Evolutionary conservation across 306 rosid genomes (phyloP), one percentile per base, ranked within the genome.

Genomic region (Pachyrhizus erosus): DNA sequence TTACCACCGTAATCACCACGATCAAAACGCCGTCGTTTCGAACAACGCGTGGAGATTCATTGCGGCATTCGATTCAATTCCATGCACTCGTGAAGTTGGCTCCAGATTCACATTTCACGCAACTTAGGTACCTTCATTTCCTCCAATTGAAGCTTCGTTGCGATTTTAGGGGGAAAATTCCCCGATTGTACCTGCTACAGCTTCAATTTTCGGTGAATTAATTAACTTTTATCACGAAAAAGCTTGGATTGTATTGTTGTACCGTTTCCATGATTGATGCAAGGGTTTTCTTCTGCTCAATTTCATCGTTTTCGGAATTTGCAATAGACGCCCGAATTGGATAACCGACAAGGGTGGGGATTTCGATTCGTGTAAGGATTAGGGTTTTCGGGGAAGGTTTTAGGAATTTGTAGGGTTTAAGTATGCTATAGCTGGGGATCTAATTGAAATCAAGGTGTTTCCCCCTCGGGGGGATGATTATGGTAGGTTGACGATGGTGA

Each of bases 401-500:
- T 73, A 70, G 83, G 82, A 60, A 83, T 77, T 77, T 78, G 9
- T 61, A 72, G 84, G 85, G 87, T 88, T 87, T 82, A 61, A 82
- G 83, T 42, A 72, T 67, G 87, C 54, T 81, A 24, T 72, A 77
- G 78, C 33, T 67, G 55, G 74, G 78, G 77, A 75, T 85, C 67
- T 51, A 46, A 78, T 84, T 67, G 55, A 70, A 74, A 80, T 76
- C 43, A 24, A 26, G 73, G 71, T 49, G 84, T 70, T 74, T 40
- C 18, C 46, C 74, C 51, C 24, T 58, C 3, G 26, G 34, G 86
- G 88, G 88, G 75, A 84, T 86, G 86, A 83, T 88, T 78, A 86
- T 91, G 89, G 60, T 83, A 46, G 91, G 77, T 87, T 88, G 88
- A 90, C 83, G 82, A 92, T 92, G 98, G 97, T 92, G 91, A 89